Conservation (phyloP, 2,329 filamentous ascomycete genomes). For the Tolypocladium guangdongense region DNA sequence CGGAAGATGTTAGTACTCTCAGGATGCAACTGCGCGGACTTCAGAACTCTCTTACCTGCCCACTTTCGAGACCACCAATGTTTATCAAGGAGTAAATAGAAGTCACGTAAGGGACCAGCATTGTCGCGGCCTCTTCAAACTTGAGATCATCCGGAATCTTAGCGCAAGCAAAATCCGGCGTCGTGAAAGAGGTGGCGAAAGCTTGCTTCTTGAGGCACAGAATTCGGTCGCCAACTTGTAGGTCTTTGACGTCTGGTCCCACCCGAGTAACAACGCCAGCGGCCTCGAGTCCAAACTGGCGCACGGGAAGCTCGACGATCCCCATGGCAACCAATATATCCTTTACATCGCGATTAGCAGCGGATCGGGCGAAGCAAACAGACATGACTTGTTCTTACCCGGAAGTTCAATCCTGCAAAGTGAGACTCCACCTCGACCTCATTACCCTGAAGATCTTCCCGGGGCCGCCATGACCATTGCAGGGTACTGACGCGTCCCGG, state of each 20-base stretch:
- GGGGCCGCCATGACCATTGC: neutral
- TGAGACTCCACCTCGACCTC: constrained; percentile 22
- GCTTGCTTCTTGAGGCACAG: constrained; percentile 5
- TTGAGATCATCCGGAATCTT: constrained; percentile 21
- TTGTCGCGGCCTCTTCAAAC: constrained; percentile 21
- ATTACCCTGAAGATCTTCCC: neutral
- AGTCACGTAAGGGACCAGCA: constrained; percentile 21
- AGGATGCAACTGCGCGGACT: too few species aligned
- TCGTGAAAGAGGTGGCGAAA: constrained; percentile 11
- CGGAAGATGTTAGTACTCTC: neutral
- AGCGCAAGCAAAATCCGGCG: constrained; percentile 11
- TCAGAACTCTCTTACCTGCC: constrained; percentile 1
- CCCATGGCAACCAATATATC: constrained; percentile 25
- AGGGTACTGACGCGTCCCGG: neutral
- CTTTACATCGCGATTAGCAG: neutral
- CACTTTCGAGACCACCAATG: constrained; percentile 3
- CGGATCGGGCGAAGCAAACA: too few species aligned
- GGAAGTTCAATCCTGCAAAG: constrained; percentile 23
- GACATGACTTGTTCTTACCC: neutral
- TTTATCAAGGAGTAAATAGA: constrained; percentile 11
- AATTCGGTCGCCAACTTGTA: constrained; percentile 21
- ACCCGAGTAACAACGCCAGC: constrained; percentile 15
- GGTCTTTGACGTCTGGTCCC: constrained; percentile 9
- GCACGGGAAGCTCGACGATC: constrained; percentile 6
- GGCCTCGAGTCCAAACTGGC: constrained; percentile 13